Base-by-base conservation (phyloP, 176 grass and related monocot species). In the Carex cristatella region DNA sequence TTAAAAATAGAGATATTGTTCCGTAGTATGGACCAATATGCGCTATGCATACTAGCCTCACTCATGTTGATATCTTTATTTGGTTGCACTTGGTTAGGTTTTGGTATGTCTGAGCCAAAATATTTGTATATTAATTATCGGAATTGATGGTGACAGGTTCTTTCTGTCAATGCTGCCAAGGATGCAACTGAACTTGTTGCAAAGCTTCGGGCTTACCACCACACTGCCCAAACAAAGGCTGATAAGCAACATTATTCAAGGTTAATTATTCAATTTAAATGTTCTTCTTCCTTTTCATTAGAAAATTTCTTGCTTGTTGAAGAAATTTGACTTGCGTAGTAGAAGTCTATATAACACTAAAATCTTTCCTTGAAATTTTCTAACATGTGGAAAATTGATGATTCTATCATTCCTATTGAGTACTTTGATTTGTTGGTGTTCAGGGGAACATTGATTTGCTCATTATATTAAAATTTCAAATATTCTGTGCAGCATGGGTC, bases 121-220 rank as follows among this genome's bases (percentile, higher is more conserved):
- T 73, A 31, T 7, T 79, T 49, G 23, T 42, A 84, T 65, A 14
- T 65, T 76, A 53, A 54, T 76, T 76, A 8, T 32, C 4, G 48
- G 82, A 85, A 40, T 30, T 84, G 69, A 85, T 38, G 3, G 10
- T 79, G 7, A 35, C 53, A 94, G 94, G 89, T 94, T 27, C 90
- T 97, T 19, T 80, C 94, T 94, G 94, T 94, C 31, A 97, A 94
- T 86, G 94, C 94, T 82, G 94, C 94, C 58, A 97, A 94, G 86
- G 94, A 72, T 77, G 92, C 92, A 13, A 94, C 90, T 77, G 94
- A 97, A 68, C 88, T 94, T 65, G 94, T 94, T 61, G 92, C 94
- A 44, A 94, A 94, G 84, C 94, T 97, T 73, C 88, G 94, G 79
- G 92, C 94, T 37, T 97, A 97, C 70, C 94, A 97, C 84, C 87